Evolutionary conservation across 1,284 basidiomycete species (phyloP).

Genomic region (Cryptococcus jaspeensis): DNA sequence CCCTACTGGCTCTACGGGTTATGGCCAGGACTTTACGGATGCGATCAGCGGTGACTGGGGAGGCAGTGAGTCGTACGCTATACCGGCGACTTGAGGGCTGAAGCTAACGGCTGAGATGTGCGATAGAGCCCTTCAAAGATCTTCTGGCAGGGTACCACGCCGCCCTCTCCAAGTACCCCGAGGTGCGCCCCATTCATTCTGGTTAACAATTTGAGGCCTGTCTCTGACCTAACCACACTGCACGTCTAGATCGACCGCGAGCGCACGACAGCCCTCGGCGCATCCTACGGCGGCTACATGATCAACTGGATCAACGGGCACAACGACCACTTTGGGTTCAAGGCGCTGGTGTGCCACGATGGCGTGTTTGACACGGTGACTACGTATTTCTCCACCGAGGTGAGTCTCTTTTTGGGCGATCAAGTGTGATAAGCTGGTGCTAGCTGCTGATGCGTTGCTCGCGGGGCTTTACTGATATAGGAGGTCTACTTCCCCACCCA

Average conservation of each 20-base stretch:
- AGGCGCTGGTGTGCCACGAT: constrained; percentile 83
- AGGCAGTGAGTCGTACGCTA: constrained; percentile 28
- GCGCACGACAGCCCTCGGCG: constrained; percentile 65
- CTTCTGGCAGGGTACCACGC: constrained; percentile 72
- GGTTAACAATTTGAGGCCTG: not conserved
- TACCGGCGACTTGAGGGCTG: not conserved
- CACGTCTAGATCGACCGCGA: constrained; percentile 69
- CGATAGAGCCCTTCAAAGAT: constrained; percentile 72
- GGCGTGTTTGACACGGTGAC: constrained; percentile 62
- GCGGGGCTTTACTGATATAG: constrained; percentile 3
- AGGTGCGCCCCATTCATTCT: constrained; percentile 56
- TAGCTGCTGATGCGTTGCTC: not conserved
- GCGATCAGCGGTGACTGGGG: constrained; percentile 54
- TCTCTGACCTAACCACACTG: not conserved
- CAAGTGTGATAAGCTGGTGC: not conserved
- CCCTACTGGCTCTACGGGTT: constrained; percentile 83
- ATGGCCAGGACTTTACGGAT: constrained; percentile 84
- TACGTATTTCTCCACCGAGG: constrained; percentile 72
- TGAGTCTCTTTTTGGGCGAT: constrained; percentile 12
- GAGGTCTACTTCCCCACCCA: constrained; percentile 41
- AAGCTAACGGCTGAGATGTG: not conserved
- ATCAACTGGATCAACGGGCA: constrained; percentile 90
- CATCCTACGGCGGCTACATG: constrained; percentile 53
- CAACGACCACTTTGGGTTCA: constrained; percentile 76
- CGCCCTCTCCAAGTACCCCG: constrained; percentile 66